A percentile compares a stretch with the other conserved stretches of the same genome.
Conservation (phyloP, 2,329 filamentous ascomycete genomes). For the Botrytis galanthina region DNA sequence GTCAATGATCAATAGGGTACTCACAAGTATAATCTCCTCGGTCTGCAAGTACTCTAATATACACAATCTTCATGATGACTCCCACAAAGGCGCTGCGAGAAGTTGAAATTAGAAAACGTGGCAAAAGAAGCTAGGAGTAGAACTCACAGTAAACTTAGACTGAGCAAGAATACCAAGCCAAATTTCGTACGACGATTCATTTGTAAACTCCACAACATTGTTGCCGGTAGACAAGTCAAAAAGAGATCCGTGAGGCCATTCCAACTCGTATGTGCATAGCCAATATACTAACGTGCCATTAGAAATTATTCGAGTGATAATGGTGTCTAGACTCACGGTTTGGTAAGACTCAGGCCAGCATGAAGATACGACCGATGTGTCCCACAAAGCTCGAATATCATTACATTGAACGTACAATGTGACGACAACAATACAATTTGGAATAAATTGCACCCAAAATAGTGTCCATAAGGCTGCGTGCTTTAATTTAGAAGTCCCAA, state of each 20-base stretch:
- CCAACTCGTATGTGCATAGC: constrained; percentile 17
- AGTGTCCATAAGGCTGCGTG: constrained; percentile 20
- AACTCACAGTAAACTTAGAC: constrained; percentile 25
- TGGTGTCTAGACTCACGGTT: constrained; percentile 16
- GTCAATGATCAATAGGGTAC: not conserved
- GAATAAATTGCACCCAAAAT: constrained; percentile 21
- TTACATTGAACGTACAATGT: constrained; percentile 25
- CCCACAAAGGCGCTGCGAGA: constrained; percentile 22
- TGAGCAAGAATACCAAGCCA: constrained; percentile 22
- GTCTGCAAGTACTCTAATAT: constrained; percentile 20
- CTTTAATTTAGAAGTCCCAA: constrained; percentile 21
- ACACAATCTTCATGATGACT: constrained; percentile 26
- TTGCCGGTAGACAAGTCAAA: constrained; percentile 23
- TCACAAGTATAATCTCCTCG: constrained; percentile 26
- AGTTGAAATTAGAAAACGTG: not conserved
- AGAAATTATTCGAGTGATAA: not conserved
- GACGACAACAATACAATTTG: constrained; percentile 22
- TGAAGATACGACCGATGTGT: constrained; percentile 12
- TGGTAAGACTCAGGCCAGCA: constrained; percentile 23
- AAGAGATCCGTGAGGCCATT: constrained; percentile 24
- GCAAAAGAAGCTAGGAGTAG: not conserved
- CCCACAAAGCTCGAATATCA: constrained; percentile 24
- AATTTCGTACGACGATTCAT: constrained; percentile 23
- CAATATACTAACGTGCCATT: constrained; percentile 3
- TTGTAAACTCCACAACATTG: constrained; percentile 25